Conservation (phyloP, 1,284 basidiomycete genomes). For the Moniliella sp. region DNA sequence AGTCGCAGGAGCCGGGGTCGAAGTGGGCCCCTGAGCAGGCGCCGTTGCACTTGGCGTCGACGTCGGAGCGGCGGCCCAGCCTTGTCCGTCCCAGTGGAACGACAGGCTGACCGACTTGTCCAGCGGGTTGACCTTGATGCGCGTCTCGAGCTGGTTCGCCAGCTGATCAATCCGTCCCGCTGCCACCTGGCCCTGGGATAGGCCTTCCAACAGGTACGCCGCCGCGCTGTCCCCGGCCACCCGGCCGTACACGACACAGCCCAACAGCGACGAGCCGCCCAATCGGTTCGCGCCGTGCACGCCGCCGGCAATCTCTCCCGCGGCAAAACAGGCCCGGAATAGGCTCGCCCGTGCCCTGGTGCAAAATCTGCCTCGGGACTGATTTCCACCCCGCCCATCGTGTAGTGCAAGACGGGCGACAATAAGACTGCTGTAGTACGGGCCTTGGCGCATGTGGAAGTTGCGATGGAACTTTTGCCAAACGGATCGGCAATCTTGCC, state of each 20-base stretch:
- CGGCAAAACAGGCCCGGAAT: slow-evolving; percentile 66
- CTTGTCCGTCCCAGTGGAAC: slow-evolving; percentile 39
- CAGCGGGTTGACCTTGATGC: slow-evolving; percentile 40
- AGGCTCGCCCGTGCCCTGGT: no score
- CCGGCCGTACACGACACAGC: slow-evolving; percentile 85
- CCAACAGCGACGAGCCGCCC: slow-evolving; percentile 55
- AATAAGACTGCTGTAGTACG: no score
- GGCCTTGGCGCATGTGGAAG: no score
- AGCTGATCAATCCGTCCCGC: slow-evolving; percentile 50
- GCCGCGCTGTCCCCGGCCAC: slow-evolving; percentile 69
- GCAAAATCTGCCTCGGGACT: slow-evolving; percentile 66
- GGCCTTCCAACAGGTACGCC: slow-evolving; percentile 40
- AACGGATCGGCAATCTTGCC: slow-evolving; percentile 72
- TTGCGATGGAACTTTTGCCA: slow-evolving; percentile 95
- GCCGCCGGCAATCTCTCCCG: slow-evolving; percentile 88
- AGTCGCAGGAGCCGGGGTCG: no score
- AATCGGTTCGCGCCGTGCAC: slow-evolving; percentile 92
- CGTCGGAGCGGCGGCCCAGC: slow-evolving; percentile 9
- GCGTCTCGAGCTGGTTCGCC: slow-evolving; percentile 38
- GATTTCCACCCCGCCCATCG: slow-evolving; percentile 89
- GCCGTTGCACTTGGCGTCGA: slow-evolving; percentile 11
- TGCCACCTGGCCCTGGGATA: slow-evolving; percentile 33
- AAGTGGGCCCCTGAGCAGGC: no score
- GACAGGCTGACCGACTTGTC: slow-evolving; percentile 40
- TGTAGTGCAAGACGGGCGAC: slow-evolving; percentile 36